Evolutionary conservation across 2,329 filamentous ascomycete species (phyloP).

Genomic region (Orbilia oligospora): DNA sequence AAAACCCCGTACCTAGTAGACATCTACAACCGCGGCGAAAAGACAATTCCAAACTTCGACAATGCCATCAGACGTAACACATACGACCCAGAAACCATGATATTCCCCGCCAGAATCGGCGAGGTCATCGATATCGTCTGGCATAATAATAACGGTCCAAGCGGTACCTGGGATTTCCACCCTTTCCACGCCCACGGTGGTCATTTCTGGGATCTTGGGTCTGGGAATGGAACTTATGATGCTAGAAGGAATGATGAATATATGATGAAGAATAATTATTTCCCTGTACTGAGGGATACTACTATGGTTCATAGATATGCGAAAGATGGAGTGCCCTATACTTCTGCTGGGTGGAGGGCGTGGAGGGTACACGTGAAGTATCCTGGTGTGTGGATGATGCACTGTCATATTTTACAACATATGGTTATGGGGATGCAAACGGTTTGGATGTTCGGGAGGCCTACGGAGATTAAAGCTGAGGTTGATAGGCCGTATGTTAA

Average conservation of each 20-base stretch:
- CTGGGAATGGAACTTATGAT: slow-evolving; percentile 72
- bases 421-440: slow-evolving; percentile 73
- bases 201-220: slow-evolving; percentile 72
- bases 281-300: slow-evolving; percentile 68
- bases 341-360: slow-evolving; percentile 73
- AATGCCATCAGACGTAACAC: slow-evolving; percentile 71
- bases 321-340: slow-evolving; percentile 66
- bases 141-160: slow-evolving; percentile 67
- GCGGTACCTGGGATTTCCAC: slow-evolving; percentile 69
- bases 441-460: slow-evolving; percentile 68
- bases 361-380: slow-evolving; percentile 73
- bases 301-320: slow-evolving; percentile 74
- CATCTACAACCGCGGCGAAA: slow-evolving; percentile 70
- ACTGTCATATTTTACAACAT: slow-evolving; percentile 74
- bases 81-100: slow-evolving; percentile 71
- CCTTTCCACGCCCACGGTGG: slow-evolving; percentile 73
- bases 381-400: slow-evolving; percentile 75
- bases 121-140: slow-evolving; percentile 73
- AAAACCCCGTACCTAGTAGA: slow-evolving; percentile 71
- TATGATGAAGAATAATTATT: slow-evolving; percentile 65
- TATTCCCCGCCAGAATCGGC: slow-evolving; percentile 72
- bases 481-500: slow-evolving; percentile 66
- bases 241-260: slow-evolving; percentile 70
- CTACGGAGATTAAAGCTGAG: slow-evolving; percentile 66
- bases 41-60: slow-evolving; percentile 71